Evolutionary conservation across 257 asterid species (phyloP).

Genomic region (Scutellaria galericulata): DNA sequence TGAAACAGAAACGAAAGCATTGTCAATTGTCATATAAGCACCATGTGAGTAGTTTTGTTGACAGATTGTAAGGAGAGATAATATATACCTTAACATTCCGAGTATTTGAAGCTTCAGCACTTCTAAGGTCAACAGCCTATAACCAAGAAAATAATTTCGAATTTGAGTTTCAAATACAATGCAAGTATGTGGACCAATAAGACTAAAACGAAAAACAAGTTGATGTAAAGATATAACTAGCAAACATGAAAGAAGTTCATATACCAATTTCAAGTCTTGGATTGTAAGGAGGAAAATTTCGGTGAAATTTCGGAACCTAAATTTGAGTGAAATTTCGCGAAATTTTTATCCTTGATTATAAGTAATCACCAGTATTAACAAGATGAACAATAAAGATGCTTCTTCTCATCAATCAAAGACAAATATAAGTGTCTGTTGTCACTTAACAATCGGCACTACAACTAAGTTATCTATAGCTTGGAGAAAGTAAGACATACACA

Average conservation of each 20-base stretch:
- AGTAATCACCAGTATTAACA: background rate
- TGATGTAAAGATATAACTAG: background rate
- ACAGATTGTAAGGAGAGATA: conserved; percentile 23
- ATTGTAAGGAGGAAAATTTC: background rate
- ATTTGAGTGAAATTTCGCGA: too few species aligned
- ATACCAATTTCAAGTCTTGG: too few species aligned
- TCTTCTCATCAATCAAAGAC: conserved; percentile 4
- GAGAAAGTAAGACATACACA: background rate
- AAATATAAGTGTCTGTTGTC: background rate
- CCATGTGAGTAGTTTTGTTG: background rate
- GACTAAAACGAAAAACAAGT: background rate
- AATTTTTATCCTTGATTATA: background rate
- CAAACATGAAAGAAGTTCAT: background rate
- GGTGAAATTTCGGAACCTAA: too few species aligned
- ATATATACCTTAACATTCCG: conserved; percentile 53
- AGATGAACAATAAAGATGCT: background rate
- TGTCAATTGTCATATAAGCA: conserved; percentile 31
- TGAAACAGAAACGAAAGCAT: conserved; percentile 40
- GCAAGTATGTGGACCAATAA: background rate
- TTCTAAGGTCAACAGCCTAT: conserved; percentile 85
- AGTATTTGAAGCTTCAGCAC: conserved; percentile 53
- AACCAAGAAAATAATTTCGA: conserved; percentile 28
- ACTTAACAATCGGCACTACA: background rate
- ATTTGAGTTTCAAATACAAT: conserved; percentile 25
- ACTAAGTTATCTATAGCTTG: background rate